Evolutionary conservation across 257 asterid genomes (phyloP), one percentile per base, ranked within the genome.

Genomic region (Solanum phureja): DNA sequence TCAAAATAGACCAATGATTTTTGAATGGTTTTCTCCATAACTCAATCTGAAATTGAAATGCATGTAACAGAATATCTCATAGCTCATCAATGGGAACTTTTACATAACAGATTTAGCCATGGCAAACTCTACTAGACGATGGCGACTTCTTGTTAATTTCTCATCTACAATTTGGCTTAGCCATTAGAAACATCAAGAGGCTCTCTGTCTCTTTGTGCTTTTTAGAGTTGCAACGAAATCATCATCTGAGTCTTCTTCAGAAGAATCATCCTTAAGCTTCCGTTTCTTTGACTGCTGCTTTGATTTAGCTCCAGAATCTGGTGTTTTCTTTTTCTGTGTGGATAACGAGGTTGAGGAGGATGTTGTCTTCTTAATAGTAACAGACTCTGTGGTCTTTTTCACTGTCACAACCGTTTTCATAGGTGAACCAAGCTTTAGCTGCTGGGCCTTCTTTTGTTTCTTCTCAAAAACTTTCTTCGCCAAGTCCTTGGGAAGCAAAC

Each of bases 401-500:
- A 93, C 95, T 3, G 93, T 88, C 18, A 92, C 94, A 37, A 91
- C 93, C 12, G 94, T 42, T 89, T 92, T 93, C 93, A 92, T 92
- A 1, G 98, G 98, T 6, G 99, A 92, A 68, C 91, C 37, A 74
- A 94, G 95, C 89, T 89, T 94, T 83, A 89, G 95, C 89, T 93
- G 94, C 87, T 93, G 94, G 52, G 90, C 82, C 88, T 88, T 93
- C 86, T 89, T 93, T 91, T 92, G 96, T 88, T 92, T 95, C 90
- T 90, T 92, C 84, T 95, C 98, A 1, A 91, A 92, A n/a, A 95
- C 90, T 87, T 94, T 93, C 91, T 91, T 91, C 0, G 99, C 99
- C 66, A 66, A 92, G 29, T 97, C 98, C 90, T 90, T 91, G 14
- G 96, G 88, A 31, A 97, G 99, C 92, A 97, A 93, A 83, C 99